Evolutionary conservation across 306 rosid genomes (phyloP), one percentile per base, ranked within the genome.

Genomic region (Lotus japonicus): DNA sequence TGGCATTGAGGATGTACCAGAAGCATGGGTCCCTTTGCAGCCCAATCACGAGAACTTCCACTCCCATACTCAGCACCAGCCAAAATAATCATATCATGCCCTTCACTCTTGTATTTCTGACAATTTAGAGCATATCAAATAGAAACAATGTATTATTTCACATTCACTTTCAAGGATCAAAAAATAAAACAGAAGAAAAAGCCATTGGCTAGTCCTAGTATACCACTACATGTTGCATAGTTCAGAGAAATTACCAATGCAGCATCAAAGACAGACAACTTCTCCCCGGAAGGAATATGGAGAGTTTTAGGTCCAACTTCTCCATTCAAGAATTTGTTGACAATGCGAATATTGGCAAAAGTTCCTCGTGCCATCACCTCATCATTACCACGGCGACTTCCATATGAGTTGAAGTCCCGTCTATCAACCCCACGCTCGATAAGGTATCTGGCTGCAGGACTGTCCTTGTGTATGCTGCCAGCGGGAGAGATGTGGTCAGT

Each of bases 401-500:
- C 98, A 21, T 92, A 92, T 56, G 98, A 92, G 83, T 92, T 92
- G 85, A 92, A 92, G 75, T 92, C 97, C 67, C 90, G 86, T 78
- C 97, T 83, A 58, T 86, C 94, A 63, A 92, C 96, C 35, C 99
- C 99, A 12, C 84, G 95, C 57, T 94, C 97, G 11, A 72, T 46
- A 61, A 94, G 96, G 83, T 83, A 94, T 73, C 82, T 86, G 19
- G 99, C 99, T n/a, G 97, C 95, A 26, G 96, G 86, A 74, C 99
- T 94, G 67, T 90, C 96, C 73, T 74, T 94, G 84, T 94, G 99
- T 75, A 94, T 94, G 85, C 99, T 94, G 59, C 99, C 99, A 67
- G 99, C 97, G 3, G 99, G 99, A 56, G 99, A 94, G 80, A 94
- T 94, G 82, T 94, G 99, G 53, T 94, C 99, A 4, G 99, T 94